Percentiles rank a stretch among this genome's conserved stretches.
Evolutionary conservation across 805 yeast genomes (phyloP).

Genomic region (Tetrapisispora taiwanensis): DNA sequence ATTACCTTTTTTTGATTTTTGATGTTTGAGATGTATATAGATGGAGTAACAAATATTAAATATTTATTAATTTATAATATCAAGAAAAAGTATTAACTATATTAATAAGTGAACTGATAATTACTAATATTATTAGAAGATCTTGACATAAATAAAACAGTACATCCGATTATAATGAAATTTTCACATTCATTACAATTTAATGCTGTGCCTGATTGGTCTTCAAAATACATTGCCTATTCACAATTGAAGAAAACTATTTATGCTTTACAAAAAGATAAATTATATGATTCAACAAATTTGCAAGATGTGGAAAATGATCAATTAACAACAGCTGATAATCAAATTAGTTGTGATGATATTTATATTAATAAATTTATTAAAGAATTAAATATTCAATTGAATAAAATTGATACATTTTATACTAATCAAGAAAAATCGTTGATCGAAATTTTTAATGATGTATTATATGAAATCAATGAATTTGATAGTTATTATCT

Average conservation of each 20-base stretch:
- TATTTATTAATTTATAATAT: too few species aligned
- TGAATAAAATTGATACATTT: conserved; percentile 65
- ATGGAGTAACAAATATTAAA: too few species aligned
- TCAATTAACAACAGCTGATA: conserved; percentile 1
- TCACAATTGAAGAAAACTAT: conserved; percentile 78
- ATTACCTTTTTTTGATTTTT: too few species aligned
- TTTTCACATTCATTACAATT: conserved; percentile 91
- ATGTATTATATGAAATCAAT: conserved; percentile 50
- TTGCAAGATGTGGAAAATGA: conserved; percentile 1
- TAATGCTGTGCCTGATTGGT: conserved; percentile 98
- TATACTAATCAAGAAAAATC: conserved; percentile 53
- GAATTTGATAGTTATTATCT: conserved; percentile 39
- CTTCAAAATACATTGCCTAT: conserved; percentile 82
- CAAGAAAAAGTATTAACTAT: too few species aligned
- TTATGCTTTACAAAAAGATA: conserved; percentile 69
- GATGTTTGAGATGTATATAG: too few species aligned
- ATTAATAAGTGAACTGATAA: too few species aligned
- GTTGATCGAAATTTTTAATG: conserved; percentile 34
- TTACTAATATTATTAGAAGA: too few species aligned
- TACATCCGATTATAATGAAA: conserved; percentile 48
- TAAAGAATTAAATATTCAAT: conserved; percentile 68
- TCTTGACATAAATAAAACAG: too few species aligned
- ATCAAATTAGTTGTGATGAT: conserved; percentile 13
- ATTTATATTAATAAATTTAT: conserved; percentile 47
- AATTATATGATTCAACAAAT: conserved; percentile 15